Conservation (phyloP, 257 asterid species). For the Solanum sitiens region DNA sequence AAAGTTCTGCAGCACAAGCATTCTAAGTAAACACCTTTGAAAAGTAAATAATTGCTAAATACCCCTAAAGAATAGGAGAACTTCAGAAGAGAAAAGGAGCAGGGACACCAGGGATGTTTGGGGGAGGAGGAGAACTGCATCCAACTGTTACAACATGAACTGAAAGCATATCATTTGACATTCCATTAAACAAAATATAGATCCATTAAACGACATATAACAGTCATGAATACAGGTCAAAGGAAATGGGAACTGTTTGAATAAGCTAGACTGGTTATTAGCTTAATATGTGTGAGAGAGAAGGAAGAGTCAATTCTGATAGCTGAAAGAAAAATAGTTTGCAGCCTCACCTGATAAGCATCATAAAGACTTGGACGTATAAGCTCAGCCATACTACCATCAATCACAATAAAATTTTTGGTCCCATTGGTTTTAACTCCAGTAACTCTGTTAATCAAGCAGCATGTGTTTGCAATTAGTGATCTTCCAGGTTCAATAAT, state of each 20-base stretch:
- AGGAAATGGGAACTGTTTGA: background rate
- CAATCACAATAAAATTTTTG: slow-evolving; percentile 78
- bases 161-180: background rate
- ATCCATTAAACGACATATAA: background rate
- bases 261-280: background rate
- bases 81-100: background rate
- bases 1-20: background rate
- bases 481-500: slow-evolving; percentile 97
- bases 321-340: background rate
- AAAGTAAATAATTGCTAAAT: background rate
- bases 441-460: slow-evolving; percentile 82
- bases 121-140: background rate
- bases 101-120: background rate
- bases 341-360: slow-evolving; percentile 68
- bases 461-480: slow-evolving; percentile 88
- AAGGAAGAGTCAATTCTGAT: background rate
- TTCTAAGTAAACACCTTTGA: background rate
- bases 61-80: background rate
- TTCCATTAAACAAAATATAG: background rate
- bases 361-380: slow-evolving; percentile 91
- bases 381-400: slow-evolving; percentile 98
- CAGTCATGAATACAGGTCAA: background rate
- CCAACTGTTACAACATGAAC: background rate
- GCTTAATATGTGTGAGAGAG: background rate
- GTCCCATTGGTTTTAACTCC: slow-evolving; percentile 96